phyloP scores from a whole-genome alignment of 805 yeast species.

The Kregervanrija pseudodelftensis region DNA sequence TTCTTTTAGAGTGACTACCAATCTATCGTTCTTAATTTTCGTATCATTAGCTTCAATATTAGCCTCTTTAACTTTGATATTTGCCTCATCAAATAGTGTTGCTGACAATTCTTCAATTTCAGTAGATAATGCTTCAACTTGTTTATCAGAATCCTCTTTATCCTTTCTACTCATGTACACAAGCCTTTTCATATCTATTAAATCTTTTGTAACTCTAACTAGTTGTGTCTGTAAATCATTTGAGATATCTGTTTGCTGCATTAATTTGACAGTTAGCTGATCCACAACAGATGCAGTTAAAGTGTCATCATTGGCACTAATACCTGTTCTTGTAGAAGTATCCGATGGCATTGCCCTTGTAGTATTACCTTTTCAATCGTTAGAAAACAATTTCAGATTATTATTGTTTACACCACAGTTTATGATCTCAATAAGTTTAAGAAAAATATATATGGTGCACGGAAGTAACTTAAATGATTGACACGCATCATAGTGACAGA shows the following conservation, averaged over 20 bases:
- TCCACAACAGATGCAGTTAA: slow-evolving; percentile 2
- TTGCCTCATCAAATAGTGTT: slow-evolving; percentile 76
- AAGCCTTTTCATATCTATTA: slow-evolving; percentile 28
- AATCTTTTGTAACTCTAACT: slow-evolving; percentile 9
- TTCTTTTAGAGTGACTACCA: slow-evolving; percentile 52
- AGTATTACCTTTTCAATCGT: background rate
- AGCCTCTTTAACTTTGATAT: slow-evolving; percentile 76
- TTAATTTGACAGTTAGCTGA: slow-evolving; percentile 19
- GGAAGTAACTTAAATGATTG: too few species aligned
- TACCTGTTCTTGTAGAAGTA: background rate
- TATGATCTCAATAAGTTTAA: background rate
- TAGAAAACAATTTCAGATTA: background rate
- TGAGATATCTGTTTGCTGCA: slow-evolving; percentile 21
- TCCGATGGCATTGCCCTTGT: background rate
- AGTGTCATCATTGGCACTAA: background rate
- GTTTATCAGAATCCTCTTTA: slow-evolving; percentile 47
- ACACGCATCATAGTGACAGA: too few species aligned
- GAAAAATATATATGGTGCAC: background rate
- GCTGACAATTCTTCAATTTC: slow-evolving; percentile 80
- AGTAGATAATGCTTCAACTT: slow-evolving; percentile 50
- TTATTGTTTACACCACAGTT: background rate
- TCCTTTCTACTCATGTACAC: slow-evolving; percentile 25
- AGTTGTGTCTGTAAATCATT: slow-evolving; percentile 4
- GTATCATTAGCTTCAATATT: slow-evolving; percentile 56
- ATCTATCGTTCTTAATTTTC: slow-evolving; percentile 50